Conservation (phyloP, 2,329 filamentous ascomycete species). For the Falciphora oryzae region DNA sequence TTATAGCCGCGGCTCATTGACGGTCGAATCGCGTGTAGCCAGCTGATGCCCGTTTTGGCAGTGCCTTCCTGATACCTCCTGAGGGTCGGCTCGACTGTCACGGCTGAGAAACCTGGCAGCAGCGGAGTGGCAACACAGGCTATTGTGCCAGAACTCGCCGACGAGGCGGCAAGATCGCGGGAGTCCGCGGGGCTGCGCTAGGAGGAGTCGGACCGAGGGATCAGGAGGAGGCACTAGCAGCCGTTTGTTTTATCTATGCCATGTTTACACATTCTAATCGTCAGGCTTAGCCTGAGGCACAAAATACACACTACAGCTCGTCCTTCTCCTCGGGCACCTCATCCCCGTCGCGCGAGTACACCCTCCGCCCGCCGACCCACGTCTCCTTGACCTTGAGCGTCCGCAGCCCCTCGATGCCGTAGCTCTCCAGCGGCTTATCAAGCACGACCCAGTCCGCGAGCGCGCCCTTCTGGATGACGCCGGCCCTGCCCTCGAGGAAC, state of each 20-base stretch:
- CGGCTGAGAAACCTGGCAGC: too few species aligned
- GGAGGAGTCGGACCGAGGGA: not conserved
- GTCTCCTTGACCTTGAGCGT: constrained; percentile 56
- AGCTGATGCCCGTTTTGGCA: too few species aligned
- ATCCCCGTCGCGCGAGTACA: constrained; percentile 32
- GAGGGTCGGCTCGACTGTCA: not conserved
- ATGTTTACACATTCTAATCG: not conserved
- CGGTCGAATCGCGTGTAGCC: too few species aligned
- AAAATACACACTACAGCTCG: not conserved
- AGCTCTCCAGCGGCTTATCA: constrained; percentile 46
- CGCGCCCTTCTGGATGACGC: constrained; percentile 52
- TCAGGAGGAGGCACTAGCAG: too few species aligned
- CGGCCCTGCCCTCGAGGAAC: constrained; percentile 53
- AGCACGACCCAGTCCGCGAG: constrained; percentile 69
- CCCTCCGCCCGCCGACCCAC: constrained; percentile 56
- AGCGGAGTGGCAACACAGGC: too few species aligned
- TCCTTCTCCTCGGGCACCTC: not conserved
- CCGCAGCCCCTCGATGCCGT: constrained; percentile 45
- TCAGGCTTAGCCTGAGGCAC: not conserved
- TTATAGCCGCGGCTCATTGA: too few species aligned
- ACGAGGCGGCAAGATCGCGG: too few species aligned
- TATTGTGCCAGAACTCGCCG: not conserved
- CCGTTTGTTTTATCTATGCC: not conserved
- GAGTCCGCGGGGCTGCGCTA: too few species aligned
- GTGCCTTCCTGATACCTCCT: not conserved